Conservation (phyloP, 495 filamentous ascomycete species). For the Xylaria acuta region DNA sequence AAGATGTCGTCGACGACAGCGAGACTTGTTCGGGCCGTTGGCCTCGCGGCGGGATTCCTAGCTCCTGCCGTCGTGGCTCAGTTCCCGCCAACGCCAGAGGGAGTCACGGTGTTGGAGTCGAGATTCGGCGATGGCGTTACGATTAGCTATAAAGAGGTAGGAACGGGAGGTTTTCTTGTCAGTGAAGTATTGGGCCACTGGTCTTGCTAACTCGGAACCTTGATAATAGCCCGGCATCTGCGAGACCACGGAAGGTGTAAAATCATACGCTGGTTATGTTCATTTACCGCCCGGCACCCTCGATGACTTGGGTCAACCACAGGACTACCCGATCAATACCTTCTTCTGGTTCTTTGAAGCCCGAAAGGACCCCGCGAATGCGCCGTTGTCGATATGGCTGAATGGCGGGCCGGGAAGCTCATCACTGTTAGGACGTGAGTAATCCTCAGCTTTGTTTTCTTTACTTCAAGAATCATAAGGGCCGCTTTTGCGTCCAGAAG, state of each 20-base stretch:
- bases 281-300: conserved; percentile 38
- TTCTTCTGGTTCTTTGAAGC: conserved; percentile 49
- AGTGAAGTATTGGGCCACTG: not conserved
- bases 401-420: conserved; percentile 42
- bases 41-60: conserved; percentile 20
- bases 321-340: conserved; percentile 42
- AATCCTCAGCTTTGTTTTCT: not conserved
- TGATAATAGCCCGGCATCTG: conserved; percentile 42
- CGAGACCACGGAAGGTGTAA: conserved; percentile 42
- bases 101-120: conserved; percentile 61
- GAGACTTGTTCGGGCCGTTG: conserved; percentile 9
- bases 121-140: conserved; percentile 63
- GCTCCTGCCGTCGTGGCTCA: conserved; percentile 44
- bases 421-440: conserved; percentile 34
- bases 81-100: conserved; percentile 63
- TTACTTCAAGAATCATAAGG: not conserved
- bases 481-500: not conserved
- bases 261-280: conserved; percentile 44
- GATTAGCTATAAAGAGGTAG: conserved; percentile 72
- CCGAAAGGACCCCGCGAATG: conserved; percentile 53
- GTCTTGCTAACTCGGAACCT: conserved; percentile 11
- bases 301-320: conserved; percentile 36
- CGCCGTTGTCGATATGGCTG: conserved; percentile 42
- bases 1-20: conserved; percentile 5
- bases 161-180: not conserved